Base-by-base conservation (phyloP, 805 yeast genomes). In the Saccharomycopsis sp. region DNA sequence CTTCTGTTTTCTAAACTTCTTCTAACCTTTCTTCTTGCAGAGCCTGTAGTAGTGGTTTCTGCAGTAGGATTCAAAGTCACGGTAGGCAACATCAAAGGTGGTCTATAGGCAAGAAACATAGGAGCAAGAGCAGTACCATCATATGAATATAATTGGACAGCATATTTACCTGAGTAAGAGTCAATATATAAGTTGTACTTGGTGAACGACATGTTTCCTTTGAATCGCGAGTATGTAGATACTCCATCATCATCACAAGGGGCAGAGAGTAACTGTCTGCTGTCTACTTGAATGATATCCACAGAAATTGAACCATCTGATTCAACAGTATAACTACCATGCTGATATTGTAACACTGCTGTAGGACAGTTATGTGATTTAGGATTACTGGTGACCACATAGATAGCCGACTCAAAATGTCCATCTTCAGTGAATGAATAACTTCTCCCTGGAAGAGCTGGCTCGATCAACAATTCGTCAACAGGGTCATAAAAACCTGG, bases 81-180 rank as follows among this genome's bases (percentile, higher is more conserved):
- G 0, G 98, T 94, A 22, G 99, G 99, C 61, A 94, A 81, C 99
- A 94, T 94, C 81, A 87, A 79, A 8, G 99, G 96, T 3, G 99
- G 99, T 66, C 81, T 81, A 75, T 92, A 94, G 1, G 96, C 97
- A 70, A 94, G 78, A 72, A 90, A 94, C 67, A 94, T 72, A 0
- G 99, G 98, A 64, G 90, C 93, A 77, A 87, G 72, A 52, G 83
- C 83, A 17, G 88, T 71, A 17, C 97, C 97, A 70, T 86, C 90
- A 65, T 80, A 86, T 73, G 86, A 84, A 72, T 80, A 86, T 60
- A 94, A 75, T 62, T 85, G 85, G 58, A 94, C 79, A 64, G 81
- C 80, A 73, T 84, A 85, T 67, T 90, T 81, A 22, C 99, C 99
- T 68, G 89, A 87, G 74, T 93, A 94, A 12, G 79, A 74, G 70